These are phyloP conservation scores for Deinandra increscens DNA, from an alignment of 129 eudicot species.

Conservation along the genomic window DNA sequence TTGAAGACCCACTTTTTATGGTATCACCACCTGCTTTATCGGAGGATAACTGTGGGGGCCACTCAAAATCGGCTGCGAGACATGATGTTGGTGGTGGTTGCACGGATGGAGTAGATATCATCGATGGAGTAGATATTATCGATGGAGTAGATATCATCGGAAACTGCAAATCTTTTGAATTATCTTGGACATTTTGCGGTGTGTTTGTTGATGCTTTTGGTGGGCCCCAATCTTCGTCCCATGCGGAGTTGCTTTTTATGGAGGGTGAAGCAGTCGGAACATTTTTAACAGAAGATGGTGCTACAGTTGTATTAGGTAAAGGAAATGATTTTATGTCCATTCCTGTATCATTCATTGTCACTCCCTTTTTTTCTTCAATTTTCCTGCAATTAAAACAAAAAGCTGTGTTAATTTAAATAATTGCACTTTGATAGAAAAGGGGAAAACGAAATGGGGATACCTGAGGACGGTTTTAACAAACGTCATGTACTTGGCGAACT, in stretches of 20 bases:
- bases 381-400: conserved; percentile 45
- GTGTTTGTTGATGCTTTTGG: conserved; percentile 33
- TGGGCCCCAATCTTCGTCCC: conserved; percentile 96
- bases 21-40: conserved; percentile 30
- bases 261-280: conserved; percentile 42
- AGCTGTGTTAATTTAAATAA: not conserved
- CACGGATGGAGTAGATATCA: conserved; percentile 42
- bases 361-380: conserved; percentile 93
- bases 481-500: conserved; percentile 93
- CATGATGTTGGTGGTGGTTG: conserved; percentile 51
- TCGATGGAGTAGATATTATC: too few species aligned
- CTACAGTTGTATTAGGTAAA: conserved; percentile 33
- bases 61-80: conserved; percentile 79
- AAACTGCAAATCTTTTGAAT: conserved; percentile 29
- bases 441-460: conserved; percentile 34
- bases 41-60: conserved; percentile 74
- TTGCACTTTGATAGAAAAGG: conserved; percentile 5
- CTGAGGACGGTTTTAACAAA: conserved; percentile 82
- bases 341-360: conserved; percentile 68
- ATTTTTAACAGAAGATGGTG: conserved; percentile 37
- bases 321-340: conserved; percentile 46
- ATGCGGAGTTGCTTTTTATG: conserved; percentile 47
- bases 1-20: conserved; percentile 35
- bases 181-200: conserved; percentile 39
- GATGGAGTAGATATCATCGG: conserved; percentile 47